phyloP scores from a whole-genome alignment of 2,329 filamentous ascomycete genomes.

The Dothideomycetes sp. region DNA sequence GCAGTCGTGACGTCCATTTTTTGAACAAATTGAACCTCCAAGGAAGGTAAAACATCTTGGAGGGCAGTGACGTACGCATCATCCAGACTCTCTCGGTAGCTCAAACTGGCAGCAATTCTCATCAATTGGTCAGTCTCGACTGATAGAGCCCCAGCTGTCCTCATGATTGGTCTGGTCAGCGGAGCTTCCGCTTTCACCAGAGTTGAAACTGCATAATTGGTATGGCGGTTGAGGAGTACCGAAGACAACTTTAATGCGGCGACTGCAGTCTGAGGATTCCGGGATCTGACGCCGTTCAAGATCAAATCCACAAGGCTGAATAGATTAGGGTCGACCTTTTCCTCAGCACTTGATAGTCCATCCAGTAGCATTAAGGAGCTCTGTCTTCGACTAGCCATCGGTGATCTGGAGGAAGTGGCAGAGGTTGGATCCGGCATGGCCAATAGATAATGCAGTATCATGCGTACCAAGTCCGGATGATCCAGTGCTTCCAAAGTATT shows the following conservation, averaged over 20 bases:
- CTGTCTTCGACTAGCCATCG: slow-evolving; percentile 63
- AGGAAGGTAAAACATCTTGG: slow-evolving; percentile 48
- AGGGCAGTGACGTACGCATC: slow-evolving; percentile 51
- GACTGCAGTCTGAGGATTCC: slow-evolving; percentile 78
- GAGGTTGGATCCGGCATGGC: slow-evolving; percentile 53
- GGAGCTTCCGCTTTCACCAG: slow-evolving; percentile 43
- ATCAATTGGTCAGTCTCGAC: slow-evolving; percentile 65
- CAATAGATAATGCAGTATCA: slow-evolving; percentile 85
- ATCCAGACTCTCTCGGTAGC: slow-evolving; percentile 59
- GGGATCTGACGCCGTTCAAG: slow-evolving; percentile 70
- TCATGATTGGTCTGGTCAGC: slow-evolving; percentile 40
- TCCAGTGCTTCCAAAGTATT: slow-evolving; percentile 85
- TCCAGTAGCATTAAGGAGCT: slow-evolving; percentile 83
- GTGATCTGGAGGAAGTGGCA: slow-evolving; percentile 19
- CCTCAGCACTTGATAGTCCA: slow-evolving; percentile 64
- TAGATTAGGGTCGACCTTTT: slow-evolving; percentile 68
- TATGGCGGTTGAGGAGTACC: slow-evolving; percentile 76
- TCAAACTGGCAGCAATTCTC: slow-evolving; percentile 55
- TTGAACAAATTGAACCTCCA: slow-evolving; percentile 18
- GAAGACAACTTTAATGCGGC: slow-evolving; percentile 82
- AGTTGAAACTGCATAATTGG: slow-evolving; percentile 71
- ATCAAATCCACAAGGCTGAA: slow-evolving; percentile 93
- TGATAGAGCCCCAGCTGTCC: slow-evolving; percentile 64
- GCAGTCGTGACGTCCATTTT: slow-evolving; percentile 1
- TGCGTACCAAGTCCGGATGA: slow-evolving; percentile 86